A percentile compares a stretch with the other conserved stretches of the same genome.
Evolutionary conservation across 2,329 filamentous ascomycete species (phyloP).

Genomic region (Colletotrichum somersetense): DNA sequence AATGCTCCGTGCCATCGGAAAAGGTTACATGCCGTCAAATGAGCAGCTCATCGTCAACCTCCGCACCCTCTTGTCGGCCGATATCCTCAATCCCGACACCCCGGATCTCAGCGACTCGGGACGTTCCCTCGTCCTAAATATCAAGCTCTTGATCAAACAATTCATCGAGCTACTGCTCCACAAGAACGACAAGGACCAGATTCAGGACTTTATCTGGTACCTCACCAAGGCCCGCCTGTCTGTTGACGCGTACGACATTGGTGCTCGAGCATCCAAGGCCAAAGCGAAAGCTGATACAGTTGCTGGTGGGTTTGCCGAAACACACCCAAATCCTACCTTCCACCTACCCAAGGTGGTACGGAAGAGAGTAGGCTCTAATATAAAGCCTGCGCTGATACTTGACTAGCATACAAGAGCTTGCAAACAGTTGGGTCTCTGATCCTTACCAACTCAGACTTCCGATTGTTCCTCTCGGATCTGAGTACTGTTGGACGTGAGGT

Average conservation of each 20-base stretch:
- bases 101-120: slow-evolving; percentile 83
- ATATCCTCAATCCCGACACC: slow-evolving; percentile 80
- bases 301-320: slow-evolving; percentile 65
- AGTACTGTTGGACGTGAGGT: slow-evolving; percentile 84
- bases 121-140: slow-evolving; percentile 77
- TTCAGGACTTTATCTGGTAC: slow-evolving; percentile 94
- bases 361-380: slow-evolving; percentile 1
- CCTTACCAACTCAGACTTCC: slow-evolving; percentile 90
- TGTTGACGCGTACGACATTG: slow-evolving; percentile 75
- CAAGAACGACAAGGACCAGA: slow-evolving; percentile 87
- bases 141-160: slow-evolving; percentile 79
- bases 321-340: background rate
- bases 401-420: slow-evolving; percentile 80
- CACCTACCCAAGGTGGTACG: slow-evolving; percentile 1
- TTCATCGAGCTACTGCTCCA: slow-evolving; percentile 85
- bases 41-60: slow-evolving; percentile 86
- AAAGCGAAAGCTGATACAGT: slow-evolving; percentile 78
- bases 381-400: slow-evolving; percentile 43
- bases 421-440: slow-evolving; percentile 87
- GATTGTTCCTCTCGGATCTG: slow-evolving; percentile 85
- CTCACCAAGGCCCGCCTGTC: slow-evolving; percentile 79
- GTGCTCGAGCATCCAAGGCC: slow-evolving; percentile 69
- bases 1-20: slow-evolving; percentile 84
- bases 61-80: slow-evolving; percentile 81
- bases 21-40: slow-evolving; percentile 93